Evolutionary conservation across 1,284 basidiomycete genomes (phyloP), one percentile per base, ranked within the genome.

Genomic region (Erythrobasidium hasegawianum): DNA sequence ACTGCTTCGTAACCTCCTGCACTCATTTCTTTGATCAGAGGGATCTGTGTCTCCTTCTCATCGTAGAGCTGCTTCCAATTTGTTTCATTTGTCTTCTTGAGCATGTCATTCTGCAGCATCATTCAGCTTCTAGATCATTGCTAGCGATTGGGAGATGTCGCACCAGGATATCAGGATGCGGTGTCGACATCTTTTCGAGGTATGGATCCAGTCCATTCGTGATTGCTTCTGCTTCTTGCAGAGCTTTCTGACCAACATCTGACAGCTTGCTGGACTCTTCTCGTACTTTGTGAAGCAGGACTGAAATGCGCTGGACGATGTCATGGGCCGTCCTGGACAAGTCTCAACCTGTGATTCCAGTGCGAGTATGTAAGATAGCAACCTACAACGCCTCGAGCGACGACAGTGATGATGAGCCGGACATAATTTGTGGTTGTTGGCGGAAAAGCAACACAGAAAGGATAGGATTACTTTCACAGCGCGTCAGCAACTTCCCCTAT

Each of bases 1-100:
- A 54, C 57, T 29, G 67, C 61, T 54, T 68, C 67, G 57, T 65
- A 68, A 14, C 56, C 62, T 18, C 67, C 67, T 27, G 61, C 62
- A 22, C 49, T 59, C 72, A 73, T 73, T 18, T 69, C 69, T 13
- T 62, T 53, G 16, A 59, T 64, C 2, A 71, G 55, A 10, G 59
- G 56, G 47, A 50, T 71, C n/a, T 47, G 39, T 9, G 70, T 73
- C 57, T 68, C 54, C 1, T 64, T 66, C 3, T 66, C 20, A 2
- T 62, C 49, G 33, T 70, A 68, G 18, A 70, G 43, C 56, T 27
- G 20, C 14, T 57, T 41, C 72, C 72, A 73, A 29, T 73, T 70
- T 5, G 61, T 66, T 22, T 57, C 49, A 22, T 69, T 49, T 9
- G 70, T 70, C 54, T 49, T 59, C n/a, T 57, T 38, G 27, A 73